These are phyloP conservation scores for Termitomyces sp. DNA, from an alignment of 768 basidiomycete genomes.

Conservation along the genomic window DNA sequence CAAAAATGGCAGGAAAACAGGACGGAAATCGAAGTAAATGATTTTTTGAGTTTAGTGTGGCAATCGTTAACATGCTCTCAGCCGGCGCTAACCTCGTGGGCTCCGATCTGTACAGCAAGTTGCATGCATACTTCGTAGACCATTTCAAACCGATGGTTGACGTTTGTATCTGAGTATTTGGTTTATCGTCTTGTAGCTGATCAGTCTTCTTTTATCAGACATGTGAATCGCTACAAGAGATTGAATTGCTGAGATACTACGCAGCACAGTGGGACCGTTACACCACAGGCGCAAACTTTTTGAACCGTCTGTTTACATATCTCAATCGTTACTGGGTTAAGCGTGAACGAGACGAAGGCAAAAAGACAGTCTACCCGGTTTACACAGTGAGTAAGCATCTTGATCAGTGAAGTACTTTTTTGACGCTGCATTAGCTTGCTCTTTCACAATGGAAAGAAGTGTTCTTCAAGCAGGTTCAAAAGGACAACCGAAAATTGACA, in stretches of 20 bases:
- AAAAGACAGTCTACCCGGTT: slow-evolving; percentile 92
- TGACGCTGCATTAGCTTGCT: slow-evolving; percentile 58
- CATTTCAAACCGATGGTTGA: slow-evolving; percentile 77
- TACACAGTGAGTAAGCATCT: slow-evolving; percentile 72
- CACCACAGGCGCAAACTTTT: slow-evolving; percentile 95
- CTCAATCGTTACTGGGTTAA: slow-evolving; percentile 99
- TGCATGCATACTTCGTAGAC: slow-evolving; percentile 83
- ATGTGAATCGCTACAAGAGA: slow-evolving; percentile 81
- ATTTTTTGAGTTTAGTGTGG: slow-evolving; percentile 22
- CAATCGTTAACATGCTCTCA: slow-evolving; percentile 26
- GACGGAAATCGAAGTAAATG: slow-evolving; percentile 68
- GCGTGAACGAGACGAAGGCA: slow-evolving; percentile 95
- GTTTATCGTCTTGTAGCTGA: slow-evolving; percentile 1
- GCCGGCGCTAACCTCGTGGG: slow-evolving; percentile 98
- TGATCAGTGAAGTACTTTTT: background rate
- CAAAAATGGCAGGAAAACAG: slow-evolving; percentile 67
- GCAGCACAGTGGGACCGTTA: slow-evolving; percentile 94
- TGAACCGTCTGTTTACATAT: slow-evolving; percentile 96
- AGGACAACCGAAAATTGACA: slow-evolving; percentile 78
- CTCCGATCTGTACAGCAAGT: slow-evolving; percentile 93
- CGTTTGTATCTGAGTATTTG: slow-evolving; percentile 24
- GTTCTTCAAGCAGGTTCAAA: slow-evolving; percentile 86
- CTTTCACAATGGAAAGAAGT: slow-evolving; percentile 94
- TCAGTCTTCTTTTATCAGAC: slow-evolving; percentile 43
- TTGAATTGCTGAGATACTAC: slow-evolving; percentile 91